These are phyloP conservation scores for Bretschneidera sinensis DNA, from an alignment of 345 rosid genomes.

Conservation along the genomic window DNA sequence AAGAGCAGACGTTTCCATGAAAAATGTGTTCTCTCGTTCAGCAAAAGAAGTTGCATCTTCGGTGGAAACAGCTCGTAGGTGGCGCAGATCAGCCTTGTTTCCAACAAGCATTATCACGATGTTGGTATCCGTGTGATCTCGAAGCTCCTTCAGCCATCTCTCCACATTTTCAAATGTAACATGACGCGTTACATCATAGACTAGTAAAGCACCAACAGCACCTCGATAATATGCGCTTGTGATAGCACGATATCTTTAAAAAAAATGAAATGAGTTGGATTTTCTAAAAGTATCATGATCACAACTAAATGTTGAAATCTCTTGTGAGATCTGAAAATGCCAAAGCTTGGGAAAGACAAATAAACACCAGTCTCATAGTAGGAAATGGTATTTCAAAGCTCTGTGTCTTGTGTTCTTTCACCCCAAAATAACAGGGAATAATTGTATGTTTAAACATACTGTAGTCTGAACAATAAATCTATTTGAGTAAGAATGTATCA, in stretches of 20 bases:
- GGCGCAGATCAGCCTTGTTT: constrained; percentile 88
- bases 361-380: no score
- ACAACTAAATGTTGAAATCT: no score
- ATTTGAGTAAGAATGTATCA: no score
- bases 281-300: not conserved
- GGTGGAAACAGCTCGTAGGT: constrained; percentile 65
- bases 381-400: no score
- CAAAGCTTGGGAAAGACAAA: no score
- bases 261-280: not conserved
- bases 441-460: no score
- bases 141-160: constrained; percentile 86
- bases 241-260: constrained; percentile 67
- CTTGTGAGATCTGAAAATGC: no score
- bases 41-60: constrained; percentile 70
- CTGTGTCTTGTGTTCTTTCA: no score
- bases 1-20: constrained; percentile 89
- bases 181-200: constrained; percentile 79
- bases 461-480: no score
- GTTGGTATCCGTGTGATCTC: constrained; percentile 79
- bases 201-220: constrained; percentile 80
- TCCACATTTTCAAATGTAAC: constrained; percentile 84
- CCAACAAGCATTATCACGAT: constrained; percentile 91
- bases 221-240: constrained; percentile 93
- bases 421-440: no score
- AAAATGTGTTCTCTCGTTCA: constrained; percentile 62